Evolutionary conservation across 495 filamentous ascomycete species (phyloP).

Genomic region (Neurospora intermedia): DNA sequence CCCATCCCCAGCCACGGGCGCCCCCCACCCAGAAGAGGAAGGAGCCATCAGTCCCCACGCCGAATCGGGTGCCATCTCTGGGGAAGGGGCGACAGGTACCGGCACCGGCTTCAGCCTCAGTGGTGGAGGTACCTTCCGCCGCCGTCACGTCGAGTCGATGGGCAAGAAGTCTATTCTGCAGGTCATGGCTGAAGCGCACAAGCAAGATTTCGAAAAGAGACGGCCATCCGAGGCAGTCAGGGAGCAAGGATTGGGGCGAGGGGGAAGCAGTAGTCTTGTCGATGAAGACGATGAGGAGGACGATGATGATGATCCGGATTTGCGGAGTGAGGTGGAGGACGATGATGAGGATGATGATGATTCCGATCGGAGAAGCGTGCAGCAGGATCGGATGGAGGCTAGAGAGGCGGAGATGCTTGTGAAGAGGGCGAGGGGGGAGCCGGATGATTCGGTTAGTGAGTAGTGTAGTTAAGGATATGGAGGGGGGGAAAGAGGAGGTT

Average conservation of each 20-base stretch:
- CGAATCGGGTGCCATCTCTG: neutral
- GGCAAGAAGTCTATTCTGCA: constrained; percentile 42
- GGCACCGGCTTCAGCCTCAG: neutral
- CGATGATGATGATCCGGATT: constrained; percentile 2
- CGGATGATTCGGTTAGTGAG: neutral
- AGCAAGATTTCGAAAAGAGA: constrained; percentile 78
- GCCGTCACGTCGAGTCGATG: constrained; percentile 15
- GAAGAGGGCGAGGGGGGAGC: constrained; percentile 1
- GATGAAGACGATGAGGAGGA: constrained; percentile 4
- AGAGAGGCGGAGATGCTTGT: constrained; percentile 8
- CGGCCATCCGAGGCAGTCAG: constrained; percentile 30
- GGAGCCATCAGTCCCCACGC: neutral
- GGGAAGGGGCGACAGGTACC: neutral
- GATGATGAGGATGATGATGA: constrained; percentile 24
- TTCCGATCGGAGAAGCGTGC: constrained; percentile 14
- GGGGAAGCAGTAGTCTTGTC: neutral
- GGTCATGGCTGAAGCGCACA: constrained; percentile 64
- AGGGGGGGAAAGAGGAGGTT: neutral
- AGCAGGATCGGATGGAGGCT: constrained; percentile 16
- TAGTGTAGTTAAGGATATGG: neutral
- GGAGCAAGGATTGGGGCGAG: neutral
- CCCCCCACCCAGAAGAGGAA: neutral
- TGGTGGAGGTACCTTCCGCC: constrained; percentile 23
- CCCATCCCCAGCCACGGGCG: neutral
- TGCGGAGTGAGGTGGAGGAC: constrained; percentile 11